phyloP scores from a whole-genome alignment of 495 filamentous ascomycete genomes.

The Cercophora samala region DNA sequence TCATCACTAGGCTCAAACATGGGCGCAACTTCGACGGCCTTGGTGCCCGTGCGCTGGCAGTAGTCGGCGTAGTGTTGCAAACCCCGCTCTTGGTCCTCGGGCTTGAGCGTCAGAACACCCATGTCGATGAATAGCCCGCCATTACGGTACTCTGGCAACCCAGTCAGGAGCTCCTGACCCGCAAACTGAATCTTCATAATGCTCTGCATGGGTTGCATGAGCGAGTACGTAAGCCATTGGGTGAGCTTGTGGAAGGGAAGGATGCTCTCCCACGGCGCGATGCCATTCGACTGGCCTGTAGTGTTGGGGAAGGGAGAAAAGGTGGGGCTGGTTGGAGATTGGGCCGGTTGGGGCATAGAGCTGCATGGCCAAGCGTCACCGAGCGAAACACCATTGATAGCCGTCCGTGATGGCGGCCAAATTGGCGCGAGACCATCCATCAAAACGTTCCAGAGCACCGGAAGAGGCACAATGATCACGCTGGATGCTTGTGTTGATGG shows the following conservation, averaged over 20 bases:
- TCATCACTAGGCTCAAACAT: slow-evolving; percentile 77
- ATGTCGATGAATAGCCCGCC: slow-evolving; percentile 81
- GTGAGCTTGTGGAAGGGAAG: slow-evolving; percentile 85
- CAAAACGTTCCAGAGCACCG: slow-evolving; percentile 83
- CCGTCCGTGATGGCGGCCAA: slow-evolving; percentile 86
- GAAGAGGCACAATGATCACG: slow-evolving; percentile 82
- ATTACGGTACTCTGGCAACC: slow-evolving; percentile 84
- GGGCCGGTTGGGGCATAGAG: slow-evolving; percentile 69
- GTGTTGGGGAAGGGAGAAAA: slow-evolving; percentile 48
- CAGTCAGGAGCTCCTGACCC: slow-evolving; percentile 73
- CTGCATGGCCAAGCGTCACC: slow-evolving; percentile 95
- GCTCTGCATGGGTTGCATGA: slow-evolving; percentile 82
- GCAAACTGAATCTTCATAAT: slow-evolving; percentile 73
- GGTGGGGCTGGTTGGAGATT: slow-evolving; percentile 42
- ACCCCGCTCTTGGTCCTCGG: slow-evolving; percentile 60
- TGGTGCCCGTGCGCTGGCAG: slow-evolving; percentile 69
- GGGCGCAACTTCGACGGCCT: slow-evolving; percentile 66
- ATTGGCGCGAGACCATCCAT: slow-evolving; percentile 84
- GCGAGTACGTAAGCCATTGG: slow-evolving; percentile 77
- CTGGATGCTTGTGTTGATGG: slow-evolving; percentile 82
- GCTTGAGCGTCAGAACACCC: slow-evolving; percentile 74
- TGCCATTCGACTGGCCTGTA: slow-evolving; percentile 34
- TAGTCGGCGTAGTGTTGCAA: slow-evolving; percentile 69
- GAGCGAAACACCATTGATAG: slow-evolving; percentile 81
- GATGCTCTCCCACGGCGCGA: slow-evolving; percentile 85